Percentiles rank a stretch among this genome's conserved stretches.
phyloP scores from a whole-genome alignment of 106 monocot species.

The Gastrodia elata region DNA sequence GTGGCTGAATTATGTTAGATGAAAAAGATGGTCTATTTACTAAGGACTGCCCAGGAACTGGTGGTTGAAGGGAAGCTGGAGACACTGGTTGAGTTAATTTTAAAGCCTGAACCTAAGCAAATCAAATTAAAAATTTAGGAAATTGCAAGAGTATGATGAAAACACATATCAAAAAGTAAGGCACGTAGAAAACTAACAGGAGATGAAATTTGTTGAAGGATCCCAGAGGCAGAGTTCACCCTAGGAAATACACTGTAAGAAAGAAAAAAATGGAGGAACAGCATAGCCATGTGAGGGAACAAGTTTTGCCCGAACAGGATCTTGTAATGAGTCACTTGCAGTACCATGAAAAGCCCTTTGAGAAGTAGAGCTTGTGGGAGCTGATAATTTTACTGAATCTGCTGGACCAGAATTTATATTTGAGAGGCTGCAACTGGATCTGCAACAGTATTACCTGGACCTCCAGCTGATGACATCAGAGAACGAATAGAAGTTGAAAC shows the following conservation, averaged over 20 bases:
- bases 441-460: slow-evolving; percentile 2
- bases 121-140: neutral
- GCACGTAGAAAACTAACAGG: slow-evolving; percentile 29
- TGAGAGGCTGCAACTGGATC: slow-evolving; percentile 20
- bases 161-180: neutral
- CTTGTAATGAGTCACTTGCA: slow-evolving; percentile 28
- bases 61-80: slow-evolving; percentile 82
- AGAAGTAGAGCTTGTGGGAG: slow-evolving; percentile 16
- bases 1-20: slow-evolving; percentile 55
- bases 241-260: slow-evolving; percentile 46
- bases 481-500: slow-evolving; percentile 11
- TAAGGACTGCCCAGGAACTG: slow-evolving; percentile 64
- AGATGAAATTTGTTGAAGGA: slow-evolving; percentile 32
- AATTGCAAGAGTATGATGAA: neutral
- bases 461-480: slow-evolving; percentile 18
- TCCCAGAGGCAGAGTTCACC: slow-evolving; percentile 29
- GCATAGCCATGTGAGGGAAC: slow-evolving; percentile 28
- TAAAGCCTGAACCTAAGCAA: slow-evolving; percentile 32
- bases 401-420: slow-evolving; percentile 18
- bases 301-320: slow-evolving; percentile 32
- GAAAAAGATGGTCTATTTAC: slow-evolving; percentile 71
- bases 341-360: slow-evolving; percentile 18
- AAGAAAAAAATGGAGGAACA: slow-evolving; percentile 39
- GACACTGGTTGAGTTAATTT: slow-evolving; percentile 42
- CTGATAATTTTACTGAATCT: slow-evolving; percentile 8